Conservation (phyloP, 2,329 filamentous ascomycete species). For the Epichloe sylvatica region DNA sequence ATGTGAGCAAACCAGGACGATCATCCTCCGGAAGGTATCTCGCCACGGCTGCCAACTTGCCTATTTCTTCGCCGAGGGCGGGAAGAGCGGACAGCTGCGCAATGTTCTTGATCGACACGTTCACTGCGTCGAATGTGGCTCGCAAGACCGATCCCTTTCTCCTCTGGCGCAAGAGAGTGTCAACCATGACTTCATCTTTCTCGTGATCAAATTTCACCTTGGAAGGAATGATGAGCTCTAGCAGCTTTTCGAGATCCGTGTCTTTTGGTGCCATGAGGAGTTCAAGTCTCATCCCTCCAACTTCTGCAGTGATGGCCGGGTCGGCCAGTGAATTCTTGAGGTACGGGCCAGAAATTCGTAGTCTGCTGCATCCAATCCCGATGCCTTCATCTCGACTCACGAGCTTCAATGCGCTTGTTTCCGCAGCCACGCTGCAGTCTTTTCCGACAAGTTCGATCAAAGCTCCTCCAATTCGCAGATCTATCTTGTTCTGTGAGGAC, state of each 20-base stretch:
- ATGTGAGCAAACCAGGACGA: slow-evolving; percentile 69
- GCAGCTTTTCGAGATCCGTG: slow-evolving; percentile 63
- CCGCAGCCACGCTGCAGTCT: slow-evolving; percentile 58
- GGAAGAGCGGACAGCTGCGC: slow-evolving; percentile 54
- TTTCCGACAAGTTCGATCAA: slow-evolving; percentile 64
- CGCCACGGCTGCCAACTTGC: slow-evolving; percentile 70
- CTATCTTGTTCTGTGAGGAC: slow-evolving; percentile 49
- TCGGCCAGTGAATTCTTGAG: slow-evolving; percentile 36
- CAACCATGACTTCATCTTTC: slow-evolving; percentile 88
- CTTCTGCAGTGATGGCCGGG: slow-evolving; percentile 46
- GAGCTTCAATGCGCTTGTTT: slow-evolving; percentile 70
- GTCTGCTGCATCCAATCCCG: slow-evolving; percentile 58
- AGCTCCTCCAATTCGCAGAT: slow-evolving; percentile 63
- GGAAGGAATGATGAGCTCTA: slow-evolving; percentile 81
- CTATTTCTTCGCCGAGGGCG: slow-evolving; percentile 61
- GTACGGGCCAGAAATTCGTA: slow-evolving; percentile 62
- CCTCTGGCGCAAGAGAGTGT: slow-evolving; percentile 75
- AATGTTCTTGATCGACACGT: slow-evolving; percentile 47
- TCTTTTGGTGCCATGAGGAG: slow-evolving; percentile 63
- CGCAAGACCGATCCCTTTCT: slow-evolving; percentile 74
- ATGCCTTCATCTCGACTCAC: slow-evolving; percentile 61
- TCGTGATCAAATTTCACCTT: slow-evolving; percentile 75
- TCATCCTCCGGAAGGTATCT: slow-evolving; percentile 97
- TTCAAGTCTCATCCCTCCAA: slow-evolving; percentile 56
- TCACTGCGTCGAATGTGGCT: slow-evolving; percentile 49